Conservation (phyloP, 352 stramenopile genomes). For the Plasmopara viticola region DNA sequence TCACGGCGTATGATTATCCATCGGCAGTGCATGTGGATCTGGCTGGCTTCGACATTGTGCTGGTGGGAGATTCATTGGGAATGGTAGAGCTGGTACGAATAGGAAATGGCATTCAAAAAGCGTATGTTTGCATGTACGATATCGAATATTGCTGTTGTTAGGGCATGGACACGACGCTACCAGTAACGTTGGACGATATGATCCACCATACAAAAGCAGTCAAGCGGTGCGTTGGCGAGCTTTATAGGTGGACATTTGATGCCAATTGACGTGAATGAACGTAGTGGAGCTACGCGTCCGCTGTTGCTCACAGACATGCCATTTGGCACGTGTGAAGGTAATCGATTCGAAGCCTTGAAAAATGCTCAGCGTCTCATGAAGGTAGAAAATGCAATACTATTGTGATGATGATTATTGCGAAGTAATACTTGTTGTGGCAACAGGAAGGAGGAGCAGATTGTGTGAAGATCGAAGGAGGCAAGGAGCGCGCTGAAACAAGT, state of each 20-base stretch:
- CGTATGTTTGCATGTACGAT: background rate
- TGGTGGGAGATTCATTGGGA: constrained; percentile 97
- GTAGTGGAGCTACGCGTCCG: constrained; percentile 68
- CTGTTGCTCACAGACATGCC: constrained; percentile 98
- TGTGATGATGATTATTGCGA: background rate
- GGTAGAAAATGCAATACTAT: constrained; percentile 12
- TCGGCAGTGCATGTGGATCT: constrained; percentile 95
- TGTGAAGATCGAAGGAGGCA: constrained; percentile 98
- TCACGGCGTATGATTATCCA: constrained; percentile 98
- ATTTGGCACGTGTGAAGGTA: constrained; percentile 95
- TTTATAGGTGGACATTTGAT: background rate
- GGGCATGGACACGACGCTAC: constrained; percentile 85
- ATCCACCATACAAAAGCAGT: constrained; percentile 97
- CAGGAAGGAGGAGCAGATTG: constrained; percentile 95
- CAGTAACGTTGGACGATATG: constrained; percentile 97
- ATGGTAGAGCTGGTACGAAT: constrained; percentile 96
- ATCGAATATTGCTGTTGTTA: constrained; percentile 18
- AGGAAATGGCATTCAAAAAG: background rate
- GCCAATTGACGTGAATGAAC: background rate
- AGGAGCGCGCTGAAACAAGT: constrained; percentile 72
- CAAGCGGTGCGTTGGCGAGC: constrained; percentile 53
- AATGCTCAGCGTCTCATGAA: constrained; percentile 94
- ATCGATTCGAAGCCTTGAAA: constrained; percentile 85
- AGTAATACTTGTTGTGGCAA: constrained; percentile 1
- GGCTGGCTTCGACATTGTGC: constrained; percentile 95